Conservation (phyloP, 495 filamentous ascomycete species). For the Sordaria brevicollis region DNA sequence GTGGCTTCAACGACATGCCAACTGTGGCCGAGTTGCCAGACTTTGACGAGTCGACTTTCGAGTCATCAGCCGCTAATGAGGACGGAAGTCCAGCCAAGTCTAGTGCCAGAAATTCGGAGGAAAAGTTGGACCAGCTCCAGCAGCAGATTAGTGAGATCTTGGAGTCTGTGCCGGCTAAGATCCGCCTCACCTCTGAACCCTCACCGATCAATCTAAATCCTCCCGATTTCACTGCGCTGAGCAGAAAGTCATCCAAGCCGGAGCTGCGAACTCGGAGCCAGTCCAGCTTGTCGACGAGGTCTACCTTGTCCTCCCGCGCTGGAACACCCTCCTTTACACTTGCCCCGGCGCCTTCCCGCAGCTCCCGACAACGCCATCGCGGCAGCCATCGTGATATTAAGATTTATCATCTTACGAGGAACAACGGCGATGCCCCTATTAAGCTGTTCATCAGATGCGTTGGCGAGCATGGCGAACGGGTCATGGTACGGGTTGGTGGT, state of each 20-base stretch:
- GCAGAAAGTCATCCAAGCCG: conserved; percentile 22
- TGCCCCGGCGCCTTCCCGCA: conserved; percentile 45
- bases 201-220: conserved; percentile 35
- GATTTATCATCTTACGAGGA: conserved; percentile 84
- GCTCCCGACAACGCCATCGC: conserved; percentile 30
- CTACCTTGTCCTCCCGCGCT: conserved; percentile 36
- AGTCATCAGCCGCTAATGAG: conserved; percentile 12
- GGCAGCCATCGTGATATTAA: conserved; percentile 59
- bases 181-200: conserved; percentile 56
- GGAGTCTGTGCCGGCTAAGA: conserved; percentile 65
- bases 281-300: conserved; percentile 29
- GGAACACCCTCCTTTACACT: conserved; percentile 62
- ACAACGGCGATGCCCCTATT: conserved; percentile 71
- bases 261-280: conserved; percentile 30
- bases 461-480: conserved; percentile 78
- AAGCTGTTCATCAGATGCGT: conserved; percentile 90
- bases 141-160: conserved; percentile 79
- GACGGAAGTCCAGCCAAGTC: conserved; percentile 22
- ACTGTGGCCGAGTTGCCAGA: conserved; percentile 26
- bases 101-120: conserved; percentile 30
- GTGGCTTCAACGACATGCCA: conserved; percentile 33
- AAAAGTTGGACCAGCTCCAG: conserved; percentile 52
- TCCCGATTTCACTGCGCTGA: conserved; percentile 35
- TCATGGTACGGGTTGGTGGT: conserved; percentile 95
- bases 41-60: conserved; percentile 2